phyloP scores from a whole-genome alignment of 306 rosid species.

The Canavalia gladiata region DNA sequence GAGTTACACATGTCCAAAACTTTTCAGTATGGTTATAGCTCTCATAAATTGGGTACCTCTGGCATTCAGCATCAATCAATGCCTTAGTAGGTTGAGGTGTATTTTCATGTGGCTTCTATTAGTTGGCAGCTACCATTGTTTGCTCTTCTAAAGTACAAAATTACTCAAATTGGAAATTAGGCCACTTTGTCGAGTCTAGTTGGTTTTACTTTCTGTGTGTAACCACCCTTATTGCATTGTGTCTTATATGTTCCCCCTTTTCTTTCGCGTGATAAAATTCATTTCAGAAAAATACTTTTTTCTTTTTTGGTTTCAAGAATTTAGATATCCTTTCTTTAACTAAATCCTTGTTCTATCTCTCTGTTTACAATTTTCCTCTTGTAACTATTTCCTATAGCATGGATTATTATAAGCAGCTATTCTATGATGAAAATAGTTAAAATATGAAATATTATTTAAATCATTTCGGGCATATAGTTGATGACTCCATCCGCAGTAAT shows the following conservation, averaged over 20 bases:
- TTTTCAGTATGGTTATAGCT: not conserved
- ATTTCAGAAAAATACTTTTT: not conserved
- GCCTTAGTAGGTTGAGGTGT: not conserved
- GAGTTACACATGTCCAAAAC: conserved; percentile 35
- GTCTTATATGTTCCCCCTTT: not conserved
- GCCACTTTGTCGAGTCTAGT: not conserved
- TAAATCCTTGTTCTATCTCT: too few relatives aligned
- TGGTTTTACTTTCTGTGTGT: conserved; percentile 17
- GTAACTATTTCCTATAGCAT: too few relatives aligned
- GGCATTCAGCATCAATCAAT: conserved; percentile 17
- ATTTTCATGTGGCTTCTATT: conserved; percentile 7
- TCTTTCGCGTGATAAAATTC: not conserved
- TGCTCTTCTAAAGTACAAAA: not conserved
- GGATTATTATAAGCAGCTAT: too few relatives aligned
- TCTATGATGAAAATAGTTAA: too few relatives aligned
- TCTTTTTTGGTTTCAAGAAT: not conserved
- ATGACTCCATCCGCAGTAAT: too few relatives aligned
- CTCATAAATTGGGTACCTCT: conserved; percentile 1
- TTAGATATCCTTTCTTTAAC: too few relatives aligned
- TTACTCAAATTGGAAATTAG: conserved; percentile 9
- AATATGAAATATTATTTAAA: too few relatives aligned
- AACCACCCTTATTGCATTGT: not conserved
- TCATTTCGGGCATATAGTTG: too few relatives aligned
- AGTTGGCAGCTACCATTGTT: conserved; percentile 14
- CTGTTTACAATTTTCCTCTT: too few relatives aligned